Evolutionary conservation across 306 rosid genomes (phyloP).

Genomic region (Arachis hypogaea): DNA sequence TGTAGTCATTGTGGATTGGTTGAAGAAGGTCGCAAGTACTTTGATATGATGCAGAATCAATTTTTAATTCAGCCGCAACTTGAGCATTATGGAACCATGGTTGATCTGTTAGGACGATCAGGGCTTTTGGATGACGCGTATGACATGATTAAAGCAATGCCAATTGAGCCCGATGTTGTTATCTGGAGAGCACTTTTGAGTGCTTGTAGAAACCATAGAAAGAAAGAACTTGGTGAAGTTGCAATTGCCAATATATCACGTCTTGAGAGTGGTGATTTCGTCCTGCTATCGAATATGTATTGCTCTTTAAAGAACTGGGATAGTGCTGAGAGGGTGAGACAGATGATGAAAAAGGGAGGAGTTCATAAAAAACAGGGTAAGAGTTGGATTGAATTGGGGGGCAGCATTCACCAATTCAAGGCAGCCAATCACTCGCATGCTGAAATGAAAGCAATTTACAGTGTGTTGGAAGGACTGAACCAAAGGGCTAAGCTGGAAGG

Average conservation of each 20-base stretch:
- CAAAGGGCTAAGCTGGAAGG: constrained; percentile 58
- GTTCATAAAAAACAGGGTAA: constrained; percentile 62
- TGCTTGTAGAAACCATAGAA: constrained; percentile 63
- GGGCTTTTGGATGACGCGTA: constrained; percentile 67
- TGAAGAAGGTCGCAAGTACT: constrained; percentile 59
- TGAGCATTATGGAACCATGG: constrained; percentile 78
- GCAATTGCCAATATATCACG: constrained; percentile 62
- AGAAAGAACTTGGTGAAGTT: constrained; percentile 60
- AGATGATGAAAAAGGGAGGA: constrained; percentile 54
- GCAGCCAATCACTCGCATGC: constrained; percentile 64
- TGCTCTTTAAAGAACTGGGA: constrained; percentile 73
- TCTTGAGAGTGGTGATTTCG: constrained; percentile 69
- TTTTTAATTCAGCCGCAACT: constrained; percentile 63
- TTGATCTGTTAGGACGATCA: constrained; percentile 71
- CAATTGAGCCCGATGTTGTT: constrained; percentile 68
- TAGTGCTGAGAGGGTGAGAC: constrained; percentile 66
- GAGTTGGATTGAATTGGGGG: constrained; percentile 72
- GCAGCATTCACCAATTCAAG: constrained; percentile 56
- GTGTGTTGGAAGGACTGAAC: constrained; percentile 63
- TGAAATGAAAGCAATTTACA: constrained; percentile 55
- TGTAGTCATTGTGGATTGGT: constrained; percentile 74
- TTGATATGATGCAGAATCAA: constrained; percentile 55
- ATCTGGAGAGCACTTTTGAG: constrained; percentile 75
- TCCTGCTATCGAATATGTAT: constrained; percentile 69
- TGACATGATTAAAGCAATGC: constrained; percentile 57